Percentiles rank a stretch among this genome's conserved stretches.
Evolutionary conservation across 495 filamentous ascomycete genomes (phyloP).

Genomic region (Neurospora sp.): DNA sequence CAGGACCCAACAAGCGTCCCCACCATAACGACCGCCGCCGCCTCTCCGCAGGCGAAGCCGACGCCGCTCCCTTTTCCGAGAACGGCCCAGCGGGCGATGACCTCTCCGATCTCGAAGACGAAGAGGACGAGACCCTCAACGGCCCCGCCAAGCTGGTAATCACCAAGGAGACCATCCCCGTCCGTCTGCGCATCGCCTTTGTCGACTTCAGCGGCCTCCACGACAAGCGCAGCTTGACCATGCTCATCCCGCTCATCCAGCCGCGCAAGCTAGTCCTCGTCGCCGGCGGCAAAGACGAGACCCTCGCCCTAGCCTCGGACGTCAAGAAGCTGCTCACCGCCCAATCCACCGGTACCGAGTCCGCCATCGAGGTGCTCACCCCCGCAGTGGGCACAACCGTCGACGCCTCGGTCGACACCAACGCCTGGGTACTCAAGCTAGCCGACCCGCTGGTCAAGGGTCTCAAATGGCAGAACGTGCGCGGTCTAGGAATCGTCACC

Average conservation of each 20-base stretch:
- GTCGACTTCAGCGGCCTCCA: conserved; percentile 90
- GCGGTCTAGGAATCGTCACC: conserved; percentile 79
- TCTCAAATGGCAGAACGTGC: conserved; percentile 90
- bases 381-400: conserved; percentile 60
- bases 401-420: conserved; percentile 92
- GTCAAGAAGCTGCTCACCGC: conserved; percentile 65
- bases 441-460: conserved; percentile 70
- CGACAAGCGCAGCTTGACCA: conserved; percentile 83
- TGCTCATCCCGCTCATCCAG: conserved; percentile 89
- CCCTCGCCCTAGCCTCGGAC: conserved; percentile 62
- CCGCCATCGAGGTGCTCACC: conserved; percentile 59
- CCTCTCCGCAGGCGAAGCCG: conserved; percentile 30
- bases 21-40: conserved; percentile 22
- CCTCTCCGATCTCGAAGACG: conserved; percentile 44
- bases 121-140: conserved; percentile 42
- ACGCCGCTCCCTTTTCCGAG: conserved; percentile 24
- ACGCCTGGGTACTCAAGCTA: conserved; percentile 91
- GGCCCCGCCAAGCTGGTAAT: conserved; percentile 69
- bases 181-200: conserved; percentile 68
- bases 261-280: conserved; percentile 88
- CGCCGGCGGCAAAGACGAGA: conserved; percentile 70
- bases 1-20: conserved; percentile 28
- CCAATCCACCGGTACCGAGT: conserved; percentile 29
- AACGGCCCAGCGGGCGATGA: conserved; percentile 38
- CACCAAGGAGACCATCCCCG: conserved; percentile 45